Evolutionary conservation across 768 basidiomycete species (phyloP), one percentile per base, ranked within the genome.

Genomic region (Russula brevipes): DNA sequence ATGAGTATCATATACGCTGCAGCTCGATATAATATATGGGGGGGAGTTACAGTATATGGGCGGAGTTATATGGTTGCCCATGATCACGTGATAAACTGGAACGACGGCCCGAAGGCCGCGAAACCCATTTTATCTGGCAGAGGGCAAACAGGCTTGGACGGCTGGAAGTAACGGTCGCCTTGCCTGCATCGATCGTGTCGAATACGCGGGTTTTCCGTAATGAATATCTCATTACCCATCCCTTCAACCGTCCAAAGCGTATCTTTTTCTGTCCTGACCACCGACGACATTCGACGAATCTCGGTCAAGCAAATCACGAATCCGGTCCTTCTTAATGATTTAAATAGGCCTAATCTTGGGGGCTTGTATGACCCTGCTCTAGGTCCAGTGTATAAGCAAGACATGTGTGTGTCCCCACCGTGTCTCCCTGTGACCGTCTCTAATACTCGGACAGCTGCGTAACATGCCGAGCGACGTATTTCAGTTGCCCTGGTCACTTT

Each of bases 231-330:
- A 5, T 84, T 89, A 69, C 88, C 95, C 12, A 75, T 98, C 47
- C 88, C 93, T n/a, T 88, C 94, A 0, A 84, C 86, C 36, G 87
- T 95, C 65, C 76, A 85, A 59, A 88, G 89, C 66, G 76, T 98
- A 63, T 93, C 94, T 9, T 99, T 99, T 75, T 94, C 94, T 1
- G 96, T 94, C 74, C 85, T 99, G 56, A 85, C 89, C 16, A 79
- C 91, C 14, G 82, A 89, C 69, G 95, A 99, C 74, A 82, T 98
- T 71, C 85, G 89, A 50, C 85, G 89, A 61, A 93, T 98, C 71
- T 96, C 94, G n/a, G 96, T 98, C 71, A 95, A 97, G 77, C 93
- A 97, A 78, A 89, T 98, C 66, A 83, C 93, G 57, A 98, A 98
- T 73, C 90, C 94, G 3, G 81, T 89, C 63, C 84, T 99, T 46